A percentile compares a stretch with the other conserved stretches of the same genome.
Conservation (phyloP, 177 flowering plant genomes). For the Vitis hybrid region DNA sequence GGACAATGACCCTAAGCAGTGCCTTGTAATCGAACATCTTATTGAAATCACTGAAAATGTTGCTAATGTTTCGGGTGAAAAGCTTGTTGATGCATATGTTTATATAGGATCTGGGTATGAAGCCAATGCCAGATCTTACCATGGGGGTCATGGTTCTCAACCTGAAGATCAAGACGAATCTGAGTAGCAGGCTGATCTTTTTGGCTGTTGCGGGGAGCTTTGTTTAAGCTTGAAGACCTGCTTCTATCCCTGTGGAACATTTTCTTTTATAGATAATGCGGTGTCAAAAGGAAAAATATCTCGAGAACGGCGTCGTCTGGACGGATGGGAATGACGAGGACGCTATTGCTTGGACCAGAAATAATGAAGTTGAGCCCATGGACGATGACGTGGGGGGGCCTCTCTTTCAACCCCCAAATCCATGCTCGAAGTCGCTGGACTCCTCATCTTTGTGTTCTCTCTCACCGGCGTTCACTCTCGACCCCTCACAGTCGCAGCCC, state of each 20-base stretch:
- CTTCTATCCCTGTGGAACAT: constrained; percentile 46
- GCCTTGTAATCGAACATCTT: constrained; percentile 40
- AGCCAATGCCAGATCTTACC: constrained; percentile 8
- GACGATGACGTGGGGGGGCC: too few species aligned
- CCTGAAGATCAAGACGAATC: constrained; percentile 15
- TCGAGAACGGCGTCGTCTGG: too few species aligned
- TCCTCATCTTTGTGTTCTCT: too few species aligned
- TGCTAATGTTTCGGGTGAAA: constrained; percentile 24
- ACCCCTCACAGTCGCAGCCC: too few species aligned
- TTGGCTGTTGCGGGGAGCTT: constrained; percentile 42
- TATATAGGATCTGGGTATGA: constrained; percentile 21
- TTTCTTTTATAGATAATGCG: constrained; percentile 31
- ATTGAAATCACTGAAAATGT: constrained; percentile 38
- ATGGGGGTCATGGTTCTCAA: not conserved
- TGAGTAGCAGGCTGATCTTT: constrained; percentile 40
- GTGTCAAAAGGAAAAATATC: constrained; percentile 25
- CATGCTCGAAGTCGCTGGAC: too few species aligned
- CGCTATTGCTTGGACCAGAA: too few species aligned
- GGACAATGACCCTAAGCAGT: constrained; percentile 24
- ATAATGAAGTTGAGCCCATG: too few species aligned
- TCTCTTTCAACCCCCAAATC: too few species aligned
- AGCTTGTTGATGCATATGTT: constrained; percentile 18
- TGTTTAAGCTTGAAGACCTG: constrained; percentile 36
- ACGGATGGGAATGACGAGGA: too few species aligned
- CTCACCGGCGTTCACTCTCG: too few species aligned